Conservation (phyloP, 2,329 filamentous ascomycete genomes). For the Parafenestella ontariensis region DNA sequence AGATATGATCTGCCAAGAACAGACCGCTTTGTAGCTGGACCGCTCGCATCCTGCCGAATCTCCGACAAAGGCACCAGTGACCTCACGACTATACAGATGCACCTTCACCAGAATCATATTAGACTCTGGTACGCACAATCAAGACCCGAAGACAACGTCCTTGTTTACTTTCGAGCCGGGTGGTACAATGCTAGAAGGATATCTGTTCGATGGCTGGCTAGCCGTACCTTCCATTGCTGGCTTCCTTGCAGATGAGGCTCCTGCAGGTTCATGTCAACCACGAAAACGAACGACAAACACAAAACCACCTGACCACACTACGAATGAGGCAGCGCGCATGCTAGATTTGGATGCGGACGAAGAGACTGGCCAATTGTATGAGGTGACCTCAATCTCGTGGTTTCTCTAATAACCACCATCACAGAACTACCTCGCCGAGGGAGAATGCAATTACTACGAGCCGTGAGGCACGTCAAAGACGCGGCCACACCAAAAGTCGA, state of each 20-base stretch:
- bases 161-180: neutral
- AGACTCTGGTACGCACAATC: neutral
- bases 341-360: neutral
- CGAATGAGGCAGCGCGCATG: neutral
- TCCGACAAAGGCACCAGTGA: neutral
- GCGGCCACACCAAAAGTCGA: slow-evolving; percentile 70
- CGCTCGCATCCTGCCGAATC: neutral
- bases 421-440: neutral
- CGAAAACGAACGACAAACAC: neutral
- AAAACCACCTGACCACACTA: neutral
- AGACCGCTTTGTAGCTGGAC: neutral
- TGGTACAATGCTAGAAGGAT: slow-evolving; percentile 1
- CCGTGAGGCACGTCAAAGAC: slow-evolving; percentile 19
- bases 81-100: neutral
- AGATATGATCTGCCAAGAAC: neutral
- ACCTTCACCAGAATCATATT: neutral
- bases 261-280: neutral
- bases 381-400: neutral
- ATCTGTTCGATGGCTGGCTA: slow-evolving; percentile 28
- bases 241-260: slow-evolving; percentile 4
- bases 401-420: neutral
- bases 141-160: neutral
- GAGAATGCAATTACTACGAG: neutral
- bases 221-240: slow-evolving; percentile 14
- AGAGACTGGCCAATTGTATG: slow-evolving; percentile 2